Conservation (phyloP, 2,329 filamentous ascomycete genomes). For the Mycosphaerella arachidis region DNA sequence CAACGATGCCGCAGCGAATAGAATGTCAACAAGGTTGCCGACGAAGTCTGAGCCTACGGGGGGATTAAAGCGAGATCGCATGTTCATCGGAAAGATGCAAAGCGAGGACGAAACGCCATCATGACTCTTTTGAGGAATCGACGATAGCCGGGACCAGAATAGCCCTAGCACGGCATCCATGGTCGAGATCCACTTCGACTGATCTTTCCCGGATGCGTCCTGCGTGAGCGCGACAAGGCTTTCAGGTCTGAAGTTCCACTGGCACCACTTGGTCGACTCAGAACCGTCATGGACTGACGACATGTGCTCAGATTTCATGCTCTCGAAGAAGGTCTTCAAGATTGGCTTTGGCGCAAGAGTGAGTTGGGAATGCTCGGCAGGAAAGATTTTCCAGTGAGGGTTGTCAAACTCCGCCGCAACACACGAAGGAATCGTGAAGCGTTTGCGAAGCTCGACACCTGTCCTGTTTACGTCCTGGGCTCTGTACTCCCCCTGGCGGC, state of each 20-base stretch:
- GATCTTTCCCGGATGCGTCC: constrained; percentile 6
- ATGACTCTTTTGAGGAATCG: constrained; percentile 8
- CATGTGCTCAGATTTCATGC: constrained; percentile 7
- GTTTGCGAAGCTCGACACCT: constrained; percentile 7
- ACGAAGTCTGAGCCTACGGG: constrained; percentile 11
- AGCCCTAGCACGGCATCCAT: constrained; percentile 18
- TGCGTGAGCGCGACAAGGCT: constrained; percentile 14
- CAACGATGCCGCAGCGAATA: constrained; percentile 2
- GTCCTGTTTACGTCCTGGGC: not conserved
- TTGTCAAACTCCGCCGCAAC: constrained; percentile 3
- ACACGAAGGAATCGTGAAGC: constrained; percentile 8
- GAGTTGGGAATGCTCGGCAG: constrained; percentile 10
- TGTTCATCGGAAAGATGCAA: constrained; percentile 16
- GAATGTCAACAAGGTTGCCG: constrained; percentile 16
- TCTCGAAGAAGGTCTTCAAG: not conserved
- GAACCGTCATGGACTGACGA: not conserved
- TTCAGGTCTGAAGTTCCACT: constrained; percentile 17
- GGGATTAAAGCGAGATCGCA: constrained; percentile 12
- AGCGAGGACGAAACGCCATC: constrained; percentile 6
- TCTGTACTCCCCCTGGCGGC: not conserved
- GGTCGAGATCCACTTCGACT: constrained; percentile 18
- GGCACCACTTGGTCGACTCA: constrained; percentile 9
- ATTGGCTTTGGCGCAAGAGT: constrained; percentile 5
- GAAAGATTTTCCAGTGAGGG: constrained; percentile 13
- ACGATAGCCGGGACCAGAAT: constrained; percentile 17